These are phyloP conservation scores for Diospyros kaki DNA, from an alignment of 148 eudicot species.

Conservation along the genomic window DNA sequence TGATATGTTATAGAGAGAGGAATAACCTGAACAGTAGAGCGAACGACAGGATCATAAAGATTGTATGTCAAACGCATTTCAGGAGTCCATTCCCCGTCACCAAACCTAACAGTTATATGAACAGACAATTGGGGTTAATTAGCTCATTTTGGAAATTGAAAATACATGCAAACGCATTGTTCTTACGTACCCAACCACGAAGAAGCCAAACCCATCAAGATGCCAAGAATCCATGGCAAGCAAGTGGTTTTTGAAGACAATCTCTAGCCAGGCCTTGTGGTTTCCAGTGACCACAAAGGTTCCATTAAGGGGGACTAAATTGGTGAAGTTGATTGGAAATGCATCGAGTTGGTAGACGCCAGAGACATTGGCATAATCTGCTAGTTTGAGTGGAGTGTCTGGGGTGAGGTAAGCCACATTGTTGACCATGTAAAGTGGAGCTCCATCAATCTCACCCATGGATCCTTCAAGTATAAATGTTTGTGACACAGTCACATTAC, in stretches of 20 bases:
- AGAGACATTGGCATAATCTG: constrained; percentile 30
- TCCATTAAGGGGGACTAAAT: constrained; percentile 14
- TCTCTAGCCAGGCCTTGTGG: constrained; percentile 42
- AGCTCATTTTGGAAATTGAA: too few species aligned
- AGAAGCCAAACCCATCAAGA: constrained; percentile 42
- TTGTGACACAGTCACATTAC: constrained; percentile 34
- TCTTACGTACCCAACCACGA: constrained; percentile 35
- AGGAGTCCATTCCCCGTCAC: constrained; percentile 32
- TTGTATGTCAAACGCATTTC: constrained; percentile 24
- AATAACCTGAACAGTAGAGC: constrained; percentile 33
- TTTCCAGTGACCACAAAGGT: constrained; percentile 29
- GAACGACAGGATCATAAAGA: constrained; percentile 36
- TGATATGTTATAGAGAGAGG: background rate
- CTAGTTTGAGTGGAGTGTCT: constrained; percentile 28
- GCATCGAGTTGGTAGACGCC: constrained; percentile 34
- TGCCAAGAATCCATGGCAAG: constrained; percentile 38
- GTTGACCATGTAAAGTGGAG: constrained; percentile 26
- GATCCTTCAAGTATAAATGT: constrained; percentile 34
- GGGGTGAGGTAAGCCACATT: constrained; percentile 32
- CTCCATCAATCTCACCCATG: constrained; percentile 18
- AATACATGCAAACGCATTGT: too few species aligned
- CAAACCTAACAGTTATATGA: constrained; percentile 22
- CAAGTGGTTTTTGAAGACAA: constrained; percentile 32
- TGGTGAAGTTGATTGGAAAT: constrained; percentile 15
- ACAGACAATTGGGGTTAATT: too few species aligned